Conservation (phyloP, 768 basidiomycete genomes). For the Tubosaeta brunneosetosa region DNA sequence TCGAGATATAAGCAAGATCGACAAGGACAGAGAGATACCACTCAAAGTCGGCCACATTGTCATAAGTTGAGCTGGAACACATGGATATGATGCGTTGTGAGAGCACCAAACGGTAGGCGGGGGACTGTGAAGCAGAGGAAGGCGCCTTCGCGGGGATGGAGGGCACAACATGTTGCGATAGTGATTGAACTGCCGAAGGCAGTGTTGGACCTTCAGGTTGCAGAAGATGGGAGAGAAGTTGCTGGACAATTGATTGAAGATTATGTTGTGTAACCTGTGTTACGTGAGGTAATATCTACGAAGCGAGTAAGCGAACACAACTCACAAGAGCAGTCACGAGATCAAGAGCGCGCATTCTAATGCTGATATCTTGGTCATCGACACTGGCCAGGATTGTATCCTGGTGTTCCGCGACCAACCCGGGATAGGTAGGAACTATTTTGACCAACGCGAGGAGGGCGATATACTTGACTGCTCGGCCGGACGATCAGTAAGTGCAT, state of each 20-base stretch:
- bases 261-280: conserved; percentile 75
- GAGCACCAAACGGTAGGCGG: conserved; percentile 82
- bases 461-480: conserved; percentile 88
- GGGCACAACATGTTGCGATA: conserved; percentile 49
- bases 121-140: conserved; percentile 60
- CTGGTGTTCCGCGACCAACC: conserved; percentile 88
- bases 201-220: conserved; percentile 47
- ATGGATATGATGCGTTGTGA: conserved; percentile 82
- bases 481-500: conserved; percentile 15
- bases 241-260: conserved; percentile 85
- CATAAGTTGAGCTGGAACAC: conserved; percentile 78
- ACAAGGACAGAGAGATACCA: conserved; percentile 97
- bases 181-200: conserved; percentile 52
- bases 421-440: conserved; percentile 88
- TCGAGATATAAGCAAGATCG: conserved; percentile 84
- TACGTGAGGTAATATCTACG: background rate
- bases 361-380: conserved; percentile 91
- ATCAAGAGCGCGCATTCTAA: conserved; percentile 93
- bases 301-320: background rate
- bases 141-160: conserved; percentile 35
- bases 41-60: conserved; percentile 88
- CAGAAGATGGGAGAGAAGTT: conserved; percentile 83
- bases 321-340: conserved; percentile 89
- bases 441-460: conserved; percentile 92
- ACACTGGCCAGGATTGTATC: conserved; percentile 86